A percentile compares a stretch with the other conserved stretches of the same genome.
phyloP scores from a whole-genome alignment of 345 rosid genomes.

The Hibiscus mutabilis region DNA sequence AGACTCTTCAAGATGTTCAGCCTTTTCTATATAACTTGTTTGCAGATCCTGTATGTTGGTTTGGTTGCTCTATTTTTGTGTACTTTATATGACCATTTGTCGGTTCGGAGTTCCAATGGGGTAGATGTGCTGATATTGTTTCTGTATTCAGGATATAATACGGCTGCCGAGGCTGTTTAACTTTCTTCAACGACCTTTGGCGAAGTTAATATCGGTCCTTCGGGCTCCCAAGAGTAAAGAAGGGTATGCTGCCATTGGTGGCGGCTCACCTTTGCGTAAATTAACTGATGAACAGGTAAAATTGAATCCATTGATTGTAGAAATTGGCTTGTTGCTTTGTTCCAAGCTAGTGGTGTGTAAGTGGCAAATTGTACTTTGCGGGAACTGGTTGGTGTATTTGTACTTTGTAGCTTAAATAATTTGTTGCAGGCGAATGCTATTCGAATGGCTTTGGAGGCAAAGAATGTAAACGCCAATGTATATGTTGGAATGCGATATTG shows the following conservation, averaged over 20 bases:
- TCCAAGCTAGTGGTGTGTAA: background rate
- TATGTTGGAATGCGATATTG: slow-evolving; percentile 91
- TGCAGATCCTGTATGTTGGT: slow-evolving; percentile 75
- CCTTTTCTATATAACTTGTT: slow-evolving; percentile 50
- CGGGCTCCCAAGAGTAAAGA: slow-evolving; percentile 90
- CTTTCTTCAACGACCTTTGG: slow-evolving; percentile 78
- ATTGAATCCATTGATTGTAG: background rate
- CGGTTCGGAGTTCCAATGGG: slow-evolving; percentile 3
- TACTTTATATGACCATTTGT: background rate
- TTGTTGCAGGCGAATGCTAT: slow-evolving; percentile 62
- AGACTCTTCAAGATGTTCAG: slow-evolving; percentile 71
- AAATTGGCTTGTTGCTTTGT: background rate
- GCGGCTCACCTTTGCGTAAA: slow-evolving; percentile 84
- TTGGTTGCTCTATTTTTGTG: background rate
- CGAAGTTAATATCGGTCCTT: slow-evolving; percentile 66
- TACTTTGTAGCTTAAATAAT: background rate
- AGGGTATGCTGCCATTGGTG: slow-evolving; percentile 98
- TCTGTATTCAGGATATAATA: slow-evolving; percentile 66
- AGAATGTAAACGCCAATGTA: slow-evolving; percentile 50
- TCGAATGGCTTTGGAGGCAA: slow-evolving; percentile 49
- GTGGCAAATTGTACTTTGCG: background rate
- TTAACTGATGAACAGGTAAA: slow-evolving; percentile 77
- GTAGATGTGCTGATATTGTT: background rate
- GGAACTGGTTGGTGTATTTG: background rate
- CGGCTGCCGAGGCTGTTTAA: slow-evolving; percentile 77